Evolutionary conservation across 2,329 filamentous ascomycete species (phyloP), one percentile per base, ranked within the genome.

Genomic region (Thermomyces lanuginosus): DNA sequence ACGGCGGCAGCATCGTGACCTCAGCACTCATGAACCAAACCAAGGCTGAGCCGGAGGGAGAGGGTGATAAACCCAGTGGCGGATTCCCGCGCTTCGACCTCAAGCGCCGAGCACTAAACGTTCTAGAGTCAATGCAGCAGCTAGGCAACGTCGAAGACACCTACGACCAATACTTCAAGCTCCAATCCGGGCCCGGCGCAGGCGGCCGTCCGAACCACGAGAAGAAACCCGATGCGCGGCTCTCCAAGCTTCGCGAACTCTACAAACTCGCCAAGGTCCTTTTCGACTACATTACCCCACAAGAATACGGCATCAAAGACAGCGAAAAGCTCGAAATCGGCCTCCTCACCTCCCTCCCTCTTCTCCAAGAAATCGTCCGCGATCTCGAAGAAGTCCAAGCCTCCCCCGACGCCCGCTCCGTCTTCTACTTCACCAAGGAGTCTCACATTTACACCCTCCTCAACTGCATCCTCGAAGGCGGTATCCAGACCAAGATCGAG

Each of bases 391-490:
- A 95, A 54, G 82, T 95, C 53, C 89, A 98, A 55, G 86, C 89
- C 3, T 91, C 81, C 0, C 76, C 86, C 28, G 80, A 91, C 39
- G 83, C 84, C 22, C 93, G 93, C 49, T 86, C 78, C 2, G 95
- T 95, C 61, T 81, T 95, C 56, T 98, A 98, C 59, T 98, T 98
- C 54, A 98, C 89, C 36, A 98, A 98, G 54, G 89, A 98, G 55
- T 92, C 82, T 1, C 89, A 98, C 51, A 93, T 98, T 36, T 98
- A 98, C 58, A 98, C 89, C 4, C 67, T 98, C 4, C 69, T 98
- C 32, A 98, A 98, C 53, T 95, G 86, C 51, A 95, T 98, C 40
- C 69, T 98, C 14, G 89, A 98, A 51, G 89, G 91, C 34, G 91
- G 89, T 16, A 80, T 98, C 38, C 79, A 91, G 46, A 93, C 86